Conservation (phyloP, 2,329 filamentous ascomycete genomes). For the Aureobasidium pullulans region DNA sequence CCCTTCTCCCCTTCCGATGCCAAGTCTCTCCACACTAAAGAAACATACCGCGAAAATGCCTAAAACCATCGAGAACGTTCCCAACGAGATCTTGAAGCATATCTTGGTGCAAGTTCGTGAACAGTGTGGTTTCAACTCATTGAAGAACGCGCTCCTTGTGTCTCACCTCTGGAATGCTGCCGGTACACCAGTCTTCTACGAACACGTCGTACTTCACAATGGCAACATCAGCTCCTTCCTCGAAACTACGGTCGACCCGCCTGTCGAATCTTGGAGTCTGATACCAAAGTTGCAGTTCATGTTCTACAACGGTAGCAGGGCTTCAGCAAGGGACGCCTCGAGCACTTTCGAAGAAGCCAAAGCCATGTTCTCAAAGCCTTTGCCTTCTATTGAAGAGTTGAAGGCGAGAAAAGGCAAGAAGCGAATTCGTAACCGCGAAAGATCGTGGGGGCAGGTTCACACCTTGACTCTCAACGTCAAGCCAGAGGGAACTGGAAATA, state of each 20-base stretch:
- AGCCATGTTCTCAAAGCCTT: background rate
- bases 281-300: background rate
- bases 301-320: background rate
- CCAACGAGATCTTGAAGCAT: background rate
- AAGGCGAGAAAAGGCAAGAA: background rate
- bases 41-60: background rate
- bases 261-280: background rate
- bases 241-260: background rate
- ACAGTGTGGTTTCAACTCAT: background rate
- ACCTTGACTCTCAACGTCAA: background rate
- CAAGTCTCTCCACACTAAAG: too few relatives aligned
- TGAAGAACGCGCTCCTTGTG: background rate
- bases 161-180: conserved; percentile 4
- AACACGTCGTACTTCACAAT: conserved; percentile 3
- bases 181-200: background rate
- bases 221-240: background rate
- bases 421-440: background rate
- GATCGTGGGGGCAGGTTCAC: background rate
- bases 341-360: background rate
- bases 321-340: background rate
- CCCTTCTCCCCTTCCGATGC: too few relatives aligned
- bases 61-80: background rate
- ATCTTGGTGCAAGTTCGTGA: conserved; percentile 5
- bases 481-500: background rate
- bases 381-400: background rate